These are phyloP conservation scores for Sclerotinia minor DNA, from an alignment of 2,329 filamentous ascomycete species.

Conservation along the genomic window DNA sequence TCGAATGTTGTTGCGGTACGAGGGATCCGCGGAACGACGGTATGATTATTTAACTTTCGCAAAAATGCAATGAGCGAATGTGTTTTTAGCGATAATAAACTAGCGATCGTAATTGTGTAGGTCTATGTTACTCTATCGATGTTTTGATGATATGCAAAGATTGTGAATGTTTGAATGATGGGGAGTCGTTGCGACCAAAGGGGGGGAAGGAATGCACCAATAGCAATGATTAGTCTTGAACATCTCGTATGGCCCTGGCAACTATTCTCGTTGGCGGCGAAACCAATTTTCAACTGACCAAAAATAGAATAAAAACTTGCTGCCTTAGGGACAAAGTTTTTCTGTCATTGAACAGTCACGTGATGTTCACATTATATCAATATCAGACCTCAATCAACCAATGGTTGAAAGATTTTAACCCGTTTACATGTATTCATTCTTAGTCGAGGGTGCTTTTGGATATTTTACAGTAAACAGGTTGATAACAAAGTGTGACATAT, in stretches of 20 bases:
- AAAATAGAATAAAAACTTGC: not conserved
- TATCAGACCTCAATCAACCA: not conserved
- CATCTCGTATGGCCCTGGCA: slow-evolving; percentile 17
- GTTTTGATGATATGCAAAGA: slow-evolving; percentile 23
- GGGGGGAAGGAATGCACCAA: slow-evolving; percentile 19
- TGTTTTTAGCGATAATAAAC: slow-evolving; percentile 27
- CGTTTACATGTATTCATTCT: not conserved
- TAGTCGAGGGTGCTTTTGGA: not conserved
- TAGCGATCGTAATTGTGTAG: slow-evolving; percentile 26
- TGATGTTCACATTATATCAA: not conserved
- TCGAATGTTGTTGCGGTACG: slow-evolving; percentile 19
- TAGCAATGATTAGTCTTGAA: slow-evolving; percentile 18
- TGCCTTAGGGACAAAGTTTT: not conserved
- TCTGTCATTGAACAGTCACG: not conserved
- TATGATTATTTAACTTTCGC: slow-evolving; percentile 7
- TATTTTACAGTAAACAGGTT: not conserved
- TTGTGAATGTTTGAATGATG: slow-evolving; percentile 23
- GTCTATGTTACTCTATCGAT: slow-evolving; percentile 25
- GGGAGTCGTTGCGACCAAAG: slow-evolving; percentile 21
- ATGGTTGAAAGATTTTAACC: not conserved
- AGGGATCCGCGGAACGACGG: slow-evolving; percentile 23
- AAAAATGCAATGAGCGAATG: slow-evolving; percentile 31
- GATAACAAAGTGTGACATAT: not conserved
- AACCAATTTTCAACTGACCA: slow-evolving; percentile 18
- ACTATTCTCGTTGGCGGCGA: slow-evolving; percentile 23